Evolutionary conservation across 805 yeast species (phyloP).

Genomic region (Candida bentonensis): DNA sequence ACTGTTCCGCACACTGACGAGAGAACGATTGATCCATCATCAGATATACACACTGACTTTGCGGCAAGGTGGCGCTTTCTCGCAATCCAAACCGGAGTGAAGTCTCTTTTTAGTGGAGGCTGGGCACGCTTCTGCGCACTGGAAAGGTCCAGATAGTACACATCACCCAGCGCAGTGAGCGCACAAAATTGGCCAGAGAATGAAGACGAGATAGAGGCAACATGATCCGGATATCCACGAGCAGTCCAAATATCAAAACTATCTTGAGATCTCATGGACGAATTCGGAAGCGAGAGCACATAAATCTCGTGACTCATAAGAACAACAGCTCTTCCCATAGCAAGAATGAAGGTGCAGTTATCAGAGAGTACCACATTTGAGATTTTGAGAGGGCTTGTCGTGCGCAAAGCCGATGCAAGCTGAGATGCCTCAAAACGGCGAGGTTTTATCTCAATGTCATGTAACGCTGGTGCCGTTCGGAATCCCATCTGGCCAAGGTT

Average conservation of each 20-base stretch:
- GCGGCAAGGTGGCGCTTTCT: constrained; percentile 38
- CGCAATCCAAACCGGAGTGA: constrained; percentile 16
- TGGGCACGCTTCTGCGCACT: constrained; percentile 6
- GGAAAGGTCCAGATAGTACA: constrained; percentile 8
- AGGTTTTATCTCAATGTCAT: neutral
- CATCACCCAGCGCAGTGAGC: constrained; percentile 12
- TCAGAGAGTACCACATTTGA: neutral
- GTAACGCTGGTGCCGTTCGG: constrained; percentile 17
- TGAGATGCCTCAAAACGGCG: neutral
- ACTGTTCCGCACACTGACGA: constrained; percentile 60
- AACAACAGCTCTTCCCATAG: neutral
- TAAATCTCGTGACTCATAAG: neutral
- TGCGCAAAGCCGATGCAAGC: neutral
- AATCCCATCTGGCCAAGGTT: constrained; percentile 75
- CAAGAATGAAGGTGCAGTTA: neutral
- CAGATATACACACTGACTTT: constrained; percentile 52
- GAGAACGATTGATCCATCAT: constrained; percentile 55
- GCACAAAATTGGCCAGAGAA: constrained; percentile 13
- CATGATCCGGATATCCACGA: constrained; percentile 4
- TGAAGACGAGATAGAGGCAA: constrained; percentile 13
- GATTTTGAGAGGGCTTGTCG: neutral
- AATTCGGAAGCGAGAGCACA: constrained; percentile 1
- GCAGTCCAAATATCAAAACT: neutral
- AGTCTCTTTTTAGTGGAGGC: constrained; percentile 6
- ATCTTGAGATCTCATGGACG: neutral